Evolutionary conservation across 2,329 filamentous ascomycete genomes (phyloP).

Genomic region (Ascochyta clinopodiicola): DNA sequence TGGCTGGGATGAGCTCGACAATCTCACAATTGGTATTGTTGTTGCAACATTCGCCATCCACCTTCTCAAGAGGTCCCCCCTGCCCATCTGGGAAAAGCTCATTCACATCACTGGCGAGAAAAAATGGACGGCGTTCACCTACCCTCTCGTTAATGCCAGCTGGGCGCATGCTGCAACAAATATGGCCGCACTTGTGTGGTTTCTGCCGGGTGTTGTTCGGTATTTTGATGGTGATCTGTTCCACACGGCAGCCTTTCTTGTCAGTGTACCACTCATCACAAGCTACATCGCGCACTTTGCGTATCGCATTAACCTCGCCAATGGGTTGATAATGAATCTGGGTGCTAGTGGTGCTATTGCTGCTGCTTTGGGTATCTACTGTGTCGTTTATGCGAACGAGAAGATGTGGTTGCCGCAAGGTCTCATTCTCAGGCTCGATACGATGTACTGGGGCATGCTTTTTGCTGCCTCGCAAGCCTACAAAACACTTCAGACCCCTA

Average conservation of each 20-base stretch:
- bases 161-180: constrained; percentile 14
- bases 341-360: constrained; percentile 13
- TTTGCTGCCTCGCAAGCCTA: constrained; percentile 9
- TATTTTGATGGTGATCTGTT: constrained; percentile 22
- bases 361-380: constrained; percentile 17
- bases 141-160: constrained; percentile 10
- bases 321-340: constrained; percentile 6
- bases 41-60: constrained; percentile 12
- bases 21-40: constrained; percentile 20
- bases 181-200: constrained; percentile 14
- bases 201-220: constrained; percentile 21
- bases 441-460: constrained; percentile 15
- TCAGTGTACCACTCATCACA: constrained; percentile 17
- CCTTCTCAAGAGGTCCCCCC: constrained; percentile 11
- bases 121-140: constrained; percentile 23
- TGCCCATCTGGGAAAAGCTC: constrained; percentile 17
- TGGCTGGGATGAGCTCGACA: constrained; percentile 23
- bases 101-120: constrained; percentile 18
- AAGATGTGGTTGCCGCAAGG: constrained; percentile 19
- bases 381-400: constrained; percentile 19
- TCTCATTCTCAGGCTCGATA: constrained; percentile 14
- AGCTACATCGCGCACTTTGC: constrained; percentile 18
- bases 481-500: neutral
- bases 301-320: constrained; percentile 5
- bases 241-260: constrained; percentile 16